Conservation (phyloP, 164 flowering plant species). For the Chloranthus sessilifolius region DNA sequence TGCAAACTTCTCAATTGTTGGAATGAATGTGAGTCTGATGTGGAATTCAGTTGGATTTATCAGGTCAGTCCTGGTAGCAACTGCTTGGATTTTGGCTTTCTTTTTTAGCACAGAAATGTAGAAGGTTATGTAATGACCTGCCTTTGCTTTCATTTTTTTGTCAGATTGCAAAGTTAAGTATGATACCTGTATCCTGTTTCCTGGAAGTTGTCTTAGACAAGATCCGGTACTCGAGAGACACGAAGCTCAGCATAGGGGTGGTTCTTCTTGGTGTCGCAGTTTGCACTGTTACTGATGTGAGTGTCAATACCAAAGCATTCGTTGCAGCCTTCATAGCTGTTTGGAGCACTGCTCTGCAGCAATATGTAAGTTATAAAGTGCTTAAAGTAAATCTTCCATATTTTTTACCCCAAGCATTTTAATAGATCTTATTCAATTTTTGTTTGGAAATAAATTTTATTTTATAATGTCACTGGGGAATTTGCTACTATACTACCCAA, state of each 20-base stretch:
- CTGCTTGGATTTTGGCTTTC: no score
- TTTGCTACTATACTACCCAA: no score
- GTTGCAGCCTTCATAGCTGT: conserved; percentile 73
- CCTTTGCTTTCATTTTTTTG: neutral
- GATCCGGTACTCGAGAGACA: conserved; percentile 75
- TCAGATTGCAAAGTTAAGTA: conserved; percentile 91
- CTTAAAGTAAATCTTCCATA: neutral
- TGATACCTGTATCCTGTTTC: conserved; percentile 45
- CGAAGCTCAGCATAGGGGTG: conserved; percentile 71
- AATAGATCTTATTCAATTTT: no score
- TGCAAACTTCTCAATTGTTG: conserved; percentile 83
- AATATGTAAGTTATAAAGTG: conserved; percentile 59
- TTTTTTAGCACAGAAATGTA: neutral
- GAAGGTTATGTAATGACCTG: neutral
- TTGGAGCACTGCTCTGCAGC: conserved; percentile 87
- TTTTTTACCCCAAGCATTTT: no score
- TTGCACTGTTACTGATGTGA: conserved; percentile 89
- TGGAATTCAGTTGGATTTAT: conserved; percentile 84
- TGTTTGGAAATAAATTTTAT: no score
- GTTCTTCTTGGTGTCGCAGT: conserved; percentile 91
- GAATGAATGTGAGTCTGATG: conserved; percentile 88
- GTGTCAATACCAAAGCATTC: conserved; percentile 75
- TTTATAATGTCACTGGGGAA: no score
- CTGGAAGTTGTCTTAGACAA: conserved; percentile 28
- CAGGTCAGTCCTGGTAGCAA: conserved; percentile 59